Evolutionary conservation across 305 asterid genomes (phyloP).

Genomic region (Solanum chacoense): DNA sequence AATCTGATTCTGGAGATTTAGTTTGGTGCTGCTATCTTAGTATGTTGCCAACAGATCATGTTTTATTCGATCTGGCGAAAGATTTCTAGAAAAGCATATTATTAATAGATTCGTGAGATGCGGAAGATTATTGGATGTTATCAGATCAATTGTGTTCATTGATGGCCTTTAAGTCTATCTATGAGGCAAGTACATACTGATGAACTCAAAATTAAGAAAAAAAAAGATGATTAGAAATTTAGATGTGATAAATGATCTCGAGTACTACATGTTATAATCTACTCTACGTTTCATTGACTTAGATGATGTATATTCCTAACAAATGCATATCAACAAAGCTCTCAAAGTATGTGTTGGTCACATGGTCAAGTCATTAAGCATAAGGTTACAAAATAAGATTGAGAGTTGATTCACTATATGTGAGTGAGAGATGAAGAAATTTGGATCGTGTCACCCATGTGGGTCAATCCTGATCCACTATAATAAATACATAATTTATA

Average conservation of each 20-base stretch:
- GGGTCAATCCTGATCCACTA: neutral
- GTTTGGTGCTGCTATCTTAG: neutral
- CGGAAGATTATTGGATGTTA: neutral
- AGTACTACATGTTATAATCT: neutral
- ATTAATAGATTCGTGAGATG: neutral
- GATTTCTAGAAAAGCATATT: neutral
- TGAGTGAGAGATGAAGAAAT: too few relatives aligned
- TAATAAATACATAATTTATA: too few relatives aligned
- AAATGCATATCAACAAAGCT: too few relatives aligned
- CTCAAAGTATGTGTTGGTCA: neutral
- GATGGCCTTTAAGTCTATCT: neutral
- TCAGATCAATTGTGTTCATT: too few relatives aligned
- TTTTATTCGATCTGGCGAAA: neutral
- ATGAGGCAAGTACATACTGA: neutral
- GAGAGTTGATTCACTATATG: too few relatives aligned
- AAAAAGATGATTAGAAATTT: too few relatives aligned
- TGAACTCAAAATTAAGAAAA: neutral
- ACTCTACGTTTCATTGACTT: neutral
- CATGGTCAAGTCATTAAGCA: neutral
- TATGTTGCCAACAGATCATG: neutral
- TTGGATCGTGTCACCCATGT: neutral
- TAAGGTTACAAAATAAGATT: too few relatives aligned
- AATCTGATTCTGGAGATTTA: neutral
- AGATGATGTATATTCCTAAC: neutral
- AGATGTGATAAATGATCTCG: neutral